Evolutionary conservation across 108 stramenopile genomes (phyloP).

Genomic region (Nitzschia sp.): DNA sequence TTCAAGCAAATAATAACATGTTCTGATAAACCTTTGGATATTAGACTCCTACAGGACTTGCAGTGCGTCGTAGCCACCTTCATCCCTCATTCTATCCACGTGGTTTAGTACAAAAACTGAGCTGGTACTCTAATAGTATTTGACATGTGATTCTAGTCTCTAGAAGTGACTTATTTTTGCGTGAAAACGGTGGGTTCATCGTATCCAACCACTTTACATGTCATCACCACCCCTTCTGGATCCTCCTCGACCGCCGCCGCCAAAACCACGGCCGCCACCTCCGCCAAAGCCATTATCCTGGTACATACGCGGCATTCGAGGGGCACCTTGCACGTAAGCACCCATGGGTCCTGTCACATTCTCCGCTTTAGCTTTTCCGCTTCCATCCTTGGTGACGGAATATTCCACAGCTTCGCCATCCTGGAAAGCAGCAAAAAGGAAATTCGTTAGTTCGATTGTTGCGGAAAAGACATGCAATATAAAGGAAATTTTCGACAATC

Average conservation of each 20-base stretch:
- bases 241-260: slow-evolving; percentile 1
- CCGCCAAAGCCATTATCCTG: slow-evolving; percentile 21
- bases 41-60: not conserved
- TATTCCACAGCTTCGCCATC: slow-evolving; percentile 71
- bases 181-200: too few species aligned
- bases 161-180: too few species aligned
- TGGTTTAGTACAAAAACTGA: too few species aligned
- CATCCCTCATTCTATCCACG: not conserved
- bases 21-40: not conserved
- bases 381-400: slow-evolving; percentile 36
- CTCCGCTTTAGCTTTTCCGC: slow-evolving; percentile 63
- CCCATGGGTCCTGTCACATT: slow-evolving; percentile 93
- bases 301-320: slow-evolving; percentile 19
- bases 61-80: not conserved
- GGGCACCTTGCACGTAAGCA: slow-evolving; percentile 65
- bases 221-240: too few species aligned
- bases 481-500: not conserved
- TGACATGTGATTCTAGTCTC: too few species aligned
- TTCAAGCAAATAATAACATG: slow-evolving; percentile 12
- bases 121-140: too few species aligned
- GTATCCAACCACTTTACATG: too few species aligned
- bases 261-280: slow-evolving; percentile 17
- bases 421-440: slow-evolving; percentile 13
- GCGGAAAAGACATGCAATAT: not conserved
- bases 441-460: slow-evolving; percentile 2